These are phyloP conservation scores for Ophiostoma tasmaniense DNA, from an alignment of 2,329 filamentous ascomycete species.

Conservation along the genomic window DNA sequence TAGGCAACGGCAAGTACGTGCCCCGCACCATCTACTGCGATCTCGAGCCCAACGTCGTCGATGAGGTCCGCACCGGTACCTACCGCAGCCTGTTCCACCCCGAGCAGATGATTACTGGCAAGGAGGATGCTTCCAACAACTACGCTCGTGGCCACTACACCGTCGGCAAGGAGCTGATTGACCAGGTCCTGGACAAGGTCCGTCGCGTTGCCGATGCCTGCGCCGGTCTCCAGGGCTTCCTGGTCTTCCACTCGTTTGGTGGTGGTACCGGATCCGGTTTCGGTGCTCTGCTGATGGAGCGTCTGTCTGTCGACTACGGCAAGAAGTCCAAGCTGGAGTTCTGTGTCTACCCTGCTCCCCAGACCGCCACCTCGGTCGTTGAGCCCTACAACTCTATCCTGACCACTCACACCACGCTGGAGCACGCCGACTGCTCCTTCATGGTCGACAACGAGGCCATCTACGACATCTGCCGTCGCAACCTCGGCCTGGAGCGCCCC, in stretches of 20 bases:
- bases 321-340: constrained; percentile 99
- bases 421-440: constrained; percentile 99
- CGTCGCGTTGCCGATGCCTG: constrained; percentile 97
- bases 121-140: constrained; percentile 99
- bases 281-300: constrained; percentile 97
- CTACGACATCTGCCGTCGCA: constrained; percentile 98
- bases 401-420: constrained; percentile 96
- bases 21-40: constrained; percentile 98
- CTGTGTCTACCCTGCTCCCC: constrained; percentile 96
- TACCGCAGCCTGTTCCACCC: constrained; percentile 98
- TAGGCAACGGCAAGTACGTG: constrained; percentile 97
- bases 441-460: constrained; percentile 99
- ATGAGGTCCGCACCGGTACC: constrained; percentile 94
- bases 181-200: constrained; percentile 95
- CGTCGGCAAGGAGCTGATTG: constrained; percentile 98
- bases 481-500: constrained; percentile 92
- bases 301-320: constrained; percentile 96
- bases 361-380: constrained; percentile 93
- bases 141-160: constrained; percentile 99
- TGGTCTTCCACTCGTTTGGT: constrained; percentile 99
- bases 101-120: constrained; percentile 98
- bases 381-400: constrained; percentile 99
- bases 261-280: constrained; percentile 98
- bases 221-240: constrained; percentile 94
- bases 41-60: constrained; percentile 98